Conservation (phyloP, 2,329 filamentous ascomycete species). For the Hypoxylon sp. region DNA sequence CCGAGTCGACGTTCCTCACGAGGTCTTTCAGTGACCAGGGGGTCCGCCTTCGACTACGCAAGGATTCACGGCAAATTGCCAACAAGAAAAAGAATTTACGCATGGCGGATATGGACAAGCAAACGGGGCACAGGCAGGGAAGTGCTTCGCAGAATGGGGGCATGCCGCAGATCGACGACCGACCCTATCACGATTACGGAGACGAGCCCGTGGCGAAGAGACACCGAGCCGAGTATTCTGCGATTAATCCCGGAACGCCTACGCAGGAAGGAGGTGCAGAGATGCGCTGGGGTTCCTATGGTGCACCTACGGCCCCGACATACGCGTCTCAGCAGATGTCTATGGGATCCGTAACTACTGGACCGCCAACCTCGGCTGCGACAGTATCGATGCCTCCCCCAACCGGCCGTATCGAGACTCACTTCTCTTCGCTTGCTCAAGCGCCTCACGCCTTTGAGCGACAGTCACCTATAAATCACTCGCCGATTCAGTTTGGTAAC, state of each 20-base stretch:
- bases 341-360: constrained; percentile 48
- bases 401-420: constrained; percentile 50
- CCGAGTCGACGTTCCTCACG: constrained; percentile 85
- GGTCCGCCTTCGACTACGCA: constrained; percentile 84
- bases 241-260: constrained; percentile 45
- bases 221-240: constrained; percentile 47
- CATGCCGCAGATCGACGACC: constrained; percentile 47
- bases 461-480: constrained; percentile 51
- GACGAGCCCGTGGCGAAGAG: constrained; percentile 49
- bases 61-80: constrained; percentile 77
- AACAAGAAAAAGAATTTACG: constrained; percentile 62
- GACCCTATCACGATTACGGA: constrained; percentile 49
- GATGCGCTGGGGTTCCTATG: constrained; percentile 50
- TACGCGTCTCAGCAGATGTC: constrained; percentile 46
- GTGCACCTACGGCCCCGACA: constrained; percentile 39
- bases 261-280: constrained; percentile 50
- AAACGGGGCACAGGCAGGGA: constrained; percentile 36
- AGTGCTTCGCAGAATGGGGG: constrained; percentile 47
- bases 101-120: constrained; percentile 48
- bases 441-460: constrained; percentile 48
- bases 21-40: constrained; percentile 89
- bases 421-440: constrained; percentile 49
- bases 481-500: constrained; percentile 48
- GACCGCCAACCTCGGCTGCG: constrained; percentile 47
- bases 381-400: constrained; percentile 52